A percentile compares a stretch with the other conserved stretches of the same genome.
These are phyloP conservation scores for Xerocomus nothofagi DNA, from an alignment of 1,284 basidiomycete species.

Conservation along the genomic window DNA sequence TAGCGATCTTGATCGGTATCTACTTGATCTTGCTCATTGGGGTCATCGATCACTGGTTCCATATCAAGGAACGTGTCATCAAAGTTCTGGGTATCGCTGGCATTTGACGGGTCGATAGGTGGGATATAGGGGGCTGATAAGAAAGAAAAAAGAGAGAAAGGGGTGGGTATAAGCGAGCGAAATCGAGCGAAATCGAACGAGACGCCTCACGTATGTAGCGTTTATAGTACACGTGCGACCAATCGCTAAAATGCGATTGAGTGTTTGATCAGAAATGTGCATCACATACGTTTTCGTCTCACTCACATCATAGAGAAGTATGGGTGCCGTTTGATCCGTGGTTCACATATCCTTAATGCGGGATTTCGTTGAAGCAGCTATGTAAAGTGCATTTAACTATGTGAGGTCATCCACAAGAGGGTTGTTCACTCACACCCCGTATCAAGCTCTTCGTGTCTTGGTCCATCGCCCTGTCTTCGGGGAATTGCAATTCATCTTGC, in stretches of 20 bases:
- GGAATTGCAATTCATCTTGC: slow-evolving; percentile 86
- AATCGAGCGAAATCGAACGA: slow-evolving; percentile 7
- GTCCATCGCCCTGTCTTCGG: slow-evolving; percentile 87
- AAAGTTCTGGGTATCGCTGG: slow-evolving; percentile 96
- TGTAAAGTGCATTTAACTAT: slow-evolving; percentile 19
- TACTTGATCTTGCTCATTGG: slow-evolving; percentile 54
- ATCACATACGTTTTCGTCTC: slow-evolving; percentile 2
- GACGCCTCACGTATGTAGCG: slow-evolving; percentile 80
- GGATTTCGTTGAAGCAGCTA: slow-evolving; percentile 92
- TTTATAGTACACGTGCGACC: slow-evolving; percentile 92
- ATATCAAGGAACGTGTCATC: slow-evolving; percentile 96
- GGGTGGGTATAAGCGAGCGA: slow-evolving; percentile 16
- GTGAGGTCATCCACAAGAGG: slow-evolving; percentile 3
- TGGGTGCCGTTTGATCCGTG: slow-evolving; percentile 89
- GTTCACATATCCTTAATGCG: slow-evolving; percentile 86
- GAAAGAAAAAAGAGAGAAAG: slow-evolving; percentile 10
- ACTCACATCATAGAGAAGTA: slow-evolving; percentile 96
- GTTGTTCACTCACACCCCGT: slow-evolving; percentile 69
- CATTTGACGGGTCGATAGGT: slow-evolving; percentile 88
- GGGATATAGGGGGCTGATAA: slow-evolving; percentile 91
- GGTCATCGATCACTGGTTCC: slow-evolving; percentile 83
- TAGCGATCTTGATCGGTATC: slow-evolving; percentile 66
- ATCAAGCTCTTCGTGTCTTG: slow-evolving; percentile 94
- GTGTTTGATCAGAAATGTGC: slow-evolving; percentile 12
- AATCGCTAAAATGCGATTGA: slow-evolving; percentile 59